These are phyloP conservation scores for Magnolia changhungtana DNA, from an alignment of 164 flowering plant genomes.

Conservation along the genomic window DNA sequence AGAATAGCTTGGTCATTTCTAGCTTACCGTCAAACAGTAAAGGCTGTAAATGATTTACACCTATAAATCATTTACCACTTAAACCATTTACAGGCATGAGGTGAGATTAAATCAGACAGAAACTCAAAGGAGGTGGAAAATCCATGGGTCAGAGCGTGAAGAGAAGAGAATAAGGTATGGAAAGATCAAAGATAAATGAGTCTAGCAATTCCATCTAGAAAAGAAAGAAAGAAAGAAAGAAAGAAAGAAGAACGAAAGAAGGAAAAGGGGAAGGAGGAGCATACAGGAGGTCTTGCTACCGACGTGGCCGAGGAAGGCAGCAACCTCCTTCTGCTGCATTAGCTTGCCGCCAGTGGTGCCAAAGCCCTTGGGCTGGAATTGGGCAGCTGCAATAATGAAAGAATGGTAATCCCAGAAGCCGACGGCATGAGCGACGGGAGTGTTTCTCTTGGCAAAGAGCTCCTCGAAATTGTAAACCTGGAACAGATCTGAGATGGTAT, in stretches of 20 bases:
- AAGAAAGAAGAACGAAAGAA: neutral
- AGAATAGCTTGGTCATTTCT: too few relatives aligned
- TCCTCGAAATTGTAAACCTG: constrained; percentile 77
- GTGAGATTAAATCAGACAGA: too few relatives aligned
- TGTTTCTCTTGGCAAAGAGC: constrained; percentile 75
- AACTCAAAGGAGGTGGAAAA: too few relatives aligned
- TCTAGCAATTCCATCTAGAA: neutral
- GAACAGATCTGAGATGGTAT: constrained; percentile 72
- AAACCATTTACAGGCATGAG: too few relatives aligned
- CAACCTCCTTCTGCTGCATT: constrained; percentile 73
- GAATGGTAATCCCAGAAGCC: constrained; percentile 86
- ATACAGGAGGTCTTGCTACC: constrained; percentile 80
- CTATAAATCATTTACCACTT: too few relatives aligned
- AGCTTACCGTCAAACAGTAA: too few relatives aligned
- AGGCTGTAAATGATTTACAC: too few relatives aligned
- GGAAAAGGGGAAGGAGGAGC: constrained; percentile 6
- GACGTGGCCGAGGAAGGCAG: constrained; percentile 87
- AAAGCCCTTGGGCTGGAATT: constrained; percentile 70
- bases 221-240: neutral
- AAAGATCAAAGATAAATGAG: neutral
- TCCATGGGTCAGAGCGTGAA: too few relatives aligned
- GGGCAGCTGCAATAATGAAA: constrained; percentile 64
- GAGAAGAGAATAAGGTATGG: neutral
- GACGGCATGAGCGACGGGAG: constrained; percentile 80
- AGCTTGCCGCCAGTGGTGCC: constrained; percentile 82